Conservation (phyloP, 2,329 filamentous ascomycete species). For the Tricladium varicosporioides region DNA sequence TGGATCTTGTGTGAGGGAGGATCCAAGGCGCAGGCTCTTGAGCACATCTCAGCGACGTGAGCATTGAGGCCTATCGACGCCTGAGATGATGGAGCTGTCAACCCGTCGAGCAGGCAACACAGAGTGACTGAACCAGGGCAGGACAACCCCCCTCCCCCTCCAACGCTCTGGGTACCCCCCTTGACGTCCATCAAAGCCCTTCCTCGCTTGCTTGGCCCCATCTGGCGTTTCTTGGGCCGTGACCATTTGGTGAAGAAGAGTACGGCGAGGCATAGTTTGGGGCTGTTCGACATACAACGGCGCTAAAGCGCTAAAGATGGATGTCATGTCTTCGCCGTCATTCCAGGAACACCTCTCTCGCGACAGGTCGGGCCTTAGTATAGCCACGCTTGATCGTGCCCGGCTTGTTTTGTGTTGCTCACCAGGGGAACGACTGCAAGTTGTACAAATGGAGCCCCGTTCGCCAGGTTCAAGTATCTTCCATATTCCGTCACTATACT, state of each 20-base stretch:
- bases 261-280: conserved; percentile 2
- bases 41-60: not conserved
- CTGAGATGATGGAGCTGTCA: not conserved
- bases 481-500: not conserved
- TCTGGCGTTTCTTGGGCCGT: not conserved
- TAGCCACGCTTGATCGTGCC: conserved; percentile 3
- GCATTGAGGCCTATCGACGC: not conserved
- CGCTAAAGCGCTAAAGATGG: not conserved
- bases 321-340: not conserved
- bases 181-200: no score
- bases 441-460: conserved; percentile 1
- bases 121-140: not conserved
- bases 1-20: not conserved
- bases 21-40: not conserved
- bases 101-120: not conserved
- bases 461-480: not conserved
- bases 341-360: not conserved
- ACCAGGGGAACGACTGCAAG: not conserved
- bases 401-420: conserved; percentile 1
- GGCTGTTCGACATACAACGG: not conserved
- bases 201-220: no score
- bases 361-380: not conserved
- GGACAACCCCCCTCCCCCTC: not conserved
- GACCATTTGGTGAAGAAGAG: not conserved
- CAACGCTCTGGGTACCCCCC: no score